Evolutionary conservation across 106 monocot genomes (phyloP).

Genomic region (Hemerocallis citrina): DNA sequence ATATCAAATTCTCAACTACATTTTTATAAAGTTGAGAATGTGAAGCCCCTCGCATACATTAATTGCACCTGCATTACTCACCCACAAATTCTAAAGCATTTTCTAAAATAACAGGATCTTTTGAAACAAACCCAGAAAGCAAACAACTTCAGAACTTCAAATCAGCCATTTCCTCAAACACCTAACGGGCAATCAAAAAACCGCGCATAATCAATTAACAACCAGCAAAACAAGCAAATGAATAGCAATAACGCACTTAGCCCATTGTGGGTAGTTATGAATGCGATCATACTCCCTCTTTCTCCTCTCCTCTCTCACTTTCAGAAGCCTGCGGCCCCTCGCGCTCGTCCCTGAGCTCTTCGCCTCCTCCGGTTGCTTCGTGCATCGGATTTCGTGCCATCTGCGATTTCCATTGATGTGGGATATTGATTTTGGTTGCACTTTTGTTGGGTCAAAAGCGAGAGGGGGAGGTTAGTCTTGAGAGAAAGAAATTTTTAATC

Average conservation of each 20-base stretch:
- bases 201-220: neutral
- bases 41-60: no score
- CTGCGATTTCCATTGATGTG: neutral
- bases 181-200: no score
- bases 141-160: no score
- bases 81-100: no score
- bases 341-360: conserved; percentile 72
- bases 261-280: conserved; percentile 87
- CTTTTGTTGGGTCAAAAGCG: neutral
- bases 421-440: neutral
- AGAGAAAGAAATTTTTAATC: no score
- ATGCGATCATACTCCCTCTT: conserved; percentile 59
- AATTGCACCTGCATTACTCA: no score
- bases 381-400: neutral
- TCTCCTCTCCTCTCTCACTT: conserved; percentile 86
- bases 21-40: no score
- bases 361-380: conserved; percentile 10
- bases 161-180: no score
- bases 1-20: no score
- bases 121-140: no score
- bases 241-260: conserved; percentile 43
- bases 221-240: neutral
- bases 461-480: neutral
- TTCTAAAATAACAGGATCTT: no score
- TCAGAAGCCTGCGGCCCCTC: conserved; percentile 72